phyloP scores from a whole-genome alignment of 140 eudicot genomes.

The Cichorium intybus region DNA sequence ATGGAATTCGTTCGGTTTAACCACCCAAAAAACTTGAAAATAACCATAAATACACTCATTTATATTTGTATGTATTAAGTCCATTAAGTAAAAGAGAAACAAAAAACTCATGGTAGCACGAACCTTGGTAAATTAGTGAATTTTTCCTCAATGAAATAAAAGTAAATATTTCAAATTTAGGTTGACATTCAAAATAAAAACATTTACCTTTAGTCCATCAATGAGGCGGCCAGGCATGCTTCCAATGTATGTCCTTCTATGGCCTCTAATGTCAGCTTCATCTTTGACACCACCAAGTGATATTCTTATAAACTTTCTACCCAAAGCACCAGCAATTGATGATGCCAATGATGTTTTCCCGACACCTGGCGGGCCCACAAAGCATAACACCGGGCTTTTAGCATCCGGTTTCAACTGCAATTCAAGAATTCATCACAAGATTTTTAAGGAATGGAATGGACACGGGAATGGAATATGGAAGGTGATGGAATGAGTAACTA shows the following conservation, averaged over 20 bases:
- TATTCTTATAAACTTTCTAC: slow-evolving; percentile 88
- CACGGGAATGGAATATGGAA: no score
- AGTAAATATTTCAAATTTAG: background rate
- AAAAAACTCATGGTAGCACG: background rate
- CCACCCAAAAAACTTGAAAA: no score
- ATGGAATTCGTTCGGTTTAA: no score
- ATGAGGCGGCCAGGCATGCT: slow-evolving; percentile 99
- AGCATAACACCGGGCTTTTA: slow-evolving; percentile 96
- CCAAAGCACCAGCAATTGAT: slow-evolving; percentile 92
- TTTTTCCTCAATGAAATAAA: background rate
- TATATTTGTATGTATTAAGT: no score
- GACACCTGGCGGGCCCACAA: slow-evolving; percentile 99
- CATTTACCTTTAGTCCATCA: slow-evolving; percentile 87
- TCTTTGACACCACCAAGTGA: slow-evolving; percentile 99
- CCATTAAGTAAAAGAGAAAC: no score
- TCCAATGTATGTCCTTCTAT: slow-evolving; percentile 95
- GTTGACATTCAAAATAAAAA: background rate
- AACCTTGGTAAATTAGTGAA: slow-evolving; percentile 2
- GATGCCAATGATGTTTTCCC: slow-evolving; percentile 99
- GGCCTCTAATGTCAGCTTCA: slow-evolving; percentile 99
- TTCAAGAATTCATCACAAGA: background rate
- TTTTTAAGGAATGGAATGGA: no score
- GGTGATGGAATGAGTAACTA: no score
- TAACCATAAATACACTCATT: no score
- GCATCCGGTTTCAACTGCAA: slow-evolving; percentile 98